Percentiles rank a stretch among this genome's conserved stretches.
Evolutionary conservation across 352 stramenopile genomes (phyloP).

Genomic region (Phytophthora colocasiae): DNA sequence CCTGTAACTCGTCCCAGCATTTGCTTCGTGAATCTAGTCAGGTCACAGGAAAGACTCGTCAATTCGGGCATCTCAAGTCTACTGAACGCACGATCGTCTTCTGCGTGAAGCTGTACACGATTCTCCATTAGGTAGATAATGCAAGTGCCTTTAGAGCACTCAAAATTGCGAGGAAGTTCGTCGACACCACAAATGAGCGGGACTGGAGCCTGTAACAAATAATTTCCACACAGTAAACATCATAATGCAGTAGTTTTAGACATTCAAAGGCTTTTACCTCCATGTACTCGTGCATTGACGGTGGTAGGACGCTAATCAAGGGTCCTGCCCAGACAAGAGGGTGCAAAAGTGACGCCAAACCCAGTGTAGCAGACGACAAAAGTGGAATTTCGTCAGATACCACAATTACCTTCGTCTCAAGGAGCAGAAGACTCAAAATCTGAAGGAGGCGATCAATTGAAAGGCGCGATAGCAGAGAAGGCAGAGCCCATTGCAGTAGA

Average conservation of each 20-base stretch:
- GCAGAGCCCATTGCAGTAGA: conserved; percentile 58
- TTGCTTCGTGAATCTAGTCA: conserved; percentile 46
- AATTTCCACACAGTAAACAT: conserved; percentile 4
- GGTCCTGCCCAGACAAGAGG: conserved; percentile 59
- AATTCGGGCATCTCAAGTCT: conserved; percentile 38
- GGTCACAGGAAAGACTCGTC: conserved; percentile 40
- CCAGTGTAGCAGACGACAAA: conserved; percentile 51
- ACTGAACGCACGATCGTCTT: conserved; percentile 34
- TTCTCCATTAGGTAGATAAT: conserved; percentile 44
- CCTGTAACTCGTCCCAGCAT: conserved; percentile 34
- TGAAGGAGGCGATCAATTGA: conserved; percentile 52
- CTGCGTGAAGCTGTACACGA: conserved; percentile 40
- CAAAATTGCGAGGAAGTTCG: conserved; percentile 44
- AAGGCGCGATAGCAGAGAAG: conserved; percentile 39
- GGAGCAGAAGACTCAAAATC: conserved; percentile 49
- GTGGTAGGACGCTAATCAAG: conserved; percentile 57
- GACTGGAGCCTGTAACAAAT: conserved; percentile 44
- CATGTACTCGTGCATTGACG: conserved; percentile 61
- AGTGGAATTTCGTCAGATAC: conserved; percentile 54
- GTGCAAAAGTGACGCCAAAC: conserved; percentile 50
- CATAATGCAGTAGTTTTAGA: not conserved
- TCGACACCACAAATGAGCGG: conserved; percentile 63
- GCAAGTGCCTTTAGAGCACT: conserved; percentile 46
- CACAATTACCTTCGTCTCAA: conserved; percentile 65
- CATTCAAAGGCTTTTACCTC: conserved; percentile 35